Evolutionary conservation across 2,329 filamentous ascomycete genomes (phyloP).

Genomic region (Cadophora malorum): DNA sequence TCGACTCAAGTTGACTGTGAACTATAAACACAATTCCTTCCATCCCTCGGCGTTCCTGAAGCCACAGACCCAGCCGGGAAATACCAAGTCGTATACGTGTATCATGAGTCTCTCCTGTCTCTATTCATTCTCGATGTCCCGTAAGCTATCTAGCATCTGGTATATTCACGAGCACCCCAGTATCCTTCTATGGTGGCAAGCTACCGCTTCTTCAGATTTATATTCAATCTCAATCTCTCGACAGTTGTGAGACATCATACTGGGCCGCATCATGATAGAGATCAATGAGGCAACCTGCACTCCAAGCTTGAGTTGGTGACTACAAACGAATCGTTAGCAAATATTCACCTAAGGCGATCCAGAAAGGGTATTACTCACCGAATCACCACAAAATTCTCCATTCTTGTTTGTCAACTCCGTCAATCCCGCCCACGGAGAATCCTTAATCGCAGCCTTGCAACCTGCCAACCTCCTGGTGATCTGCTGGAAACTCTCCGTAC

Average conservation of each 20-base stretch:
- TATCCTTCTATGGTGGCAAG: not conserved
- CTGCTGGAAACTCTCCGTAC: constrained; percentile 92
- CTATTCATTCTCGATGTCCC: not conserved
- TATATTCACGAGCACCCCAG: not conserved
- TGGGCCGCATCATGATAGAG: constrained; percentile 86
- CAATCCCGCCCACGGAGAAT: constrained; percentile 86
- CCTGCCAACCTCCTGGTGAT: constrained; percentile 81
- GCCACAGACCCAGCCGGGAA: not conserved
- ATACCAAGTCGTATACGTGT: not conserved
- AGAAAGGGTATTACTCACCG: constrained; percentile 62
- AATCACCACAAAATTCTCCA: constrained; percentile 84
- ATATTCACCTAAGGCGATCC: not conserved
- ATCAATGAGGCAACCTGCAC: constrained; percentile 91
- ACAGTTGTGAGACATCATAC: constrained; percentile 39
- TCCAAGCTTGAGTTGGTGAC: constrained; percentile 97
- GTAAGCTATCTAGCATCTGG: not conserved
- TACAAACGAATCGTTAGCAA: constrained; percentile 47
- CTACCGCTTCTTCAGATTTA: not conserved
- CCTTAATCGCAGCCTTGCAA: constrained; percentile 83
- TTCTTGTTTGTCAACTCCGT: constrained; percentile 92
- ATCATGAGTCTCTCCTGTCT: not conserved
- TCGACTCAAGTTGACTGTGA: not conserved
- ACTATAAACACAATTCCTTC: not conserved
- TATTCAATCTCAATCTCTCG: constrained; percentile 2
- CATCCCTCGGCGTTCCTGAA: not conserved